Evolutionary conservation across 2,329 filamentous ascomycete genomes (phyloP).

Genomic region (Epichloe uncinata): DNA sequence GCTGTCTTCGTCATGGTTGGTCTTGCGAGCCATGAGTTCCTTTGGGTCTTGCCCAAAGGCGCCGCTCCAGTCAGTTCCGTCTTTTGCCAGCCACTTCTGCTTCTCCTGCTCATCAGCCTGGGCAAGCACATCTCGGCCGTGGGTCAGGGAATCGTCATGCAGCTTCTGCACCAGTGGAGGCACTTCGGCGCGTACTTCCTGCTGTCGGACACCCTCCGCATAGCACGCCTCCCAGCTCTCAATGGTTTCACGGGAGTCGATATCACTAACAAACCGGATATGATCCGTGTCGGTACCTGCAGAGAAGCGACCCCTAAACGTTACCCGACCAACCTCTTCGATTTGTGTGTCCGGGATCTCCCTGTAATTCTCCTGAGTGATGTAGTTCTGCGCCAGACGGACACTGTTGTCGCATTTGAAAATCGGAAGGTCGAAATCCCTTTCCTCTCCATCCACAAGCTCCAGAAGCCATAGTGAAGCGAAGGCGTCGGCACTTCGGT

Average conservation of each 20-base stretch:
- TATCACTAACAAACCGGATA: conserved; percentile 69
- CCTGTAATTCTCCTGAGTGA: conserved; percentile 63
- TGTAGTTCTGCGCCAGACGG: conserved; percentile 81
- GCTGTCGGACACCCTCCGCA: conserved; percentile 67
- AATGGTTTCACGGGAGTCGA: conserved; percentile 81
- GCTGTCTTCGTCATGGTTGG: conserved; percentile 17
- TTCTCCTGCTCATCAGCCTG: conserved; percentile 59
- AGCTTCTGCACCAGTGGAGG: conserved; percentile 59
- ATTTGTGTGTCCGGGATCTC: conserved; percentile 62
- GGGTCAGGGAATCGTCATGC: conserved; percentile 67
- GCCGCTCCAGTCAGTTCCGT: conserved; percentile 75
- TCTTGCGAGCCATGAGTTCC: conserved; percentile 25
- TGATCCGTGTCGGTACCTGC: conserved; percentile 83
- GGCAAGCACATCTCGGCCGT: conserved; percentile 70
- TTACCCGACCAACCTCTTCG: conserved; percentile 66
- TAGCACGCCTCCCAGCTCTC: conserved; percentile 91
- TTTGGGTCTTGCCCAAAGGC: conserved; percentile 71
- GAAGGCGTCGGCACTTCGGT: conserved; percentile 60
- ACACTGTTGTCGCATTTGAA: conserved; percentile 68
- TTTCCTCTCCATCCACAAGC: conserved; percentile 65
- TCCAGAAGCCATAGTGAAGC: conserved; percentile 79
- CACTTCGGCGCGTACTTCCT: conserved; percentile 59
- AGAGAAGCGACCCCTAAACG: conserved; percentile 78
- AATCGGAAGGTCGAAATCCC: conserved; percentile 73
- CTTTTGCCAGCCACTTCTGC: conserved; percentile 62